A percentile compares a stretch with the other conserved stretches of the same genome.
Conservation (phyloP, 176 grass and related monocot species). For the Zizania latifolia region DNA sequence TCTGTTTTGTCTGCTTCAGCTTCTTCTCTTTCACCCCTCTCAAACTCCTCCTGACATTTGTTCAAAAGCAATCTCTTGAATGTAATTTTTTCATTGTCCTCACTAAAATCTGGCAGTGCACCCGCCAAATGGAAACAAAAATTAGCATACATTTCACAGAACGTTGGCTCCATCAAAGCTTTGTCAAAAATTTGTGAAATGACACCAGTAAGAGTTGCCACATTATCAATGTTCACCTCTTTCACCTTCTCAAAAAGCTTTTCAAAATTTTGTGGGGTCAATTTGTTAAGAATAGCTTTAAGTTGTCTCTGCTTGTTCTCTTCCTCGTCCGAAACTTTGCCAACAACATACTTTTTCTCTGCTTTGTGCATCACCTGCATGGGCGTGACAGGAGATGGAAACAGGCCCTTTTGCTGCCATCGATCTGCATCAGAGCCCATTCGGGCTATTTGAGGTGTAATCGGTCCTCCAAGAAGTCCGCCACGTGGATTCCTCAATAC, state of each 20-base stretch:
- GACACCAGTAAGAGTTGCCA: slow-evolving; percentile 62
- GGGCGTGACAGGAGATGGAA: slow-evolving; percentile 70
- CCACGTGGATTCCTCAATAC: slow-evolving; percentile 65
- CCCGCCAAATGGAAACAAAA: slow-evolving; percentile 64
- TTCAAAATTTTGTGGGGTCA: slow-evolving; percentile 95
- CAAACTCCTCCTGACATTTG: slow-evolving; percentile 97
- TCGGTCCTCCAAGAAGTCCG: slow-evolving; percentile 57
- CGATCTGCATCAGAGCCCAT: slow-evolving; percentile 75
- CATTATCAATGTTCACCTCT: slow-evolving; percentile 73
- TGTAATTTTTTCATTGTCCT: slow-evolving; percentile 83
- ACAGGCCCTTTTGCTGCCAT: slow-evolving; percentile 80
- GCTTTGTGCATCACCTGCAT: slow-evolving; percentile 88
- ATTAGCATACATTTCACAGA: slow-evolving; percentile 97
- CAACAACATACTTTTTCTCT: slow-evolving; percentile 62
- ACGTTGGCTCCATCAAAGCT: slow-evolving; percentile 92
- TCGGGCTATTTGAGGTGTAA: slow-evolving; percentile 39
- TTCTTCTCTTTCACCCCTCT: slow-evolving; percentile 89
- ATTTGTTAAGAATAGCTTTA: slow-evolving; percentile 86
- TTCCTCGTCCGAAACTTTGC: slow-evolving; percentile 75
- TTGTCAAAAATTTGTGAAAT: slow-evolving; percentile 99
- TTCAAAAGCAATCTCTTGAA: slow-evolving; percentile 86
- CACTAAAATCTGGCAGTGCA: slow-evolving; percentile 65
- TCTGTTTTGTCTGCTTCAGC: slow-evolving; percentile 86
- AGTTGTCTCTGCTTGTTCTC: slow-evolving; percentile 64
- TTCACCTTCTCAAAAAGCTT: slow-evolving; percentile 84